Evolutionary conservation across 257 asterid species (phyloP).

Genomic region (Agastache rugosa): DNA sequence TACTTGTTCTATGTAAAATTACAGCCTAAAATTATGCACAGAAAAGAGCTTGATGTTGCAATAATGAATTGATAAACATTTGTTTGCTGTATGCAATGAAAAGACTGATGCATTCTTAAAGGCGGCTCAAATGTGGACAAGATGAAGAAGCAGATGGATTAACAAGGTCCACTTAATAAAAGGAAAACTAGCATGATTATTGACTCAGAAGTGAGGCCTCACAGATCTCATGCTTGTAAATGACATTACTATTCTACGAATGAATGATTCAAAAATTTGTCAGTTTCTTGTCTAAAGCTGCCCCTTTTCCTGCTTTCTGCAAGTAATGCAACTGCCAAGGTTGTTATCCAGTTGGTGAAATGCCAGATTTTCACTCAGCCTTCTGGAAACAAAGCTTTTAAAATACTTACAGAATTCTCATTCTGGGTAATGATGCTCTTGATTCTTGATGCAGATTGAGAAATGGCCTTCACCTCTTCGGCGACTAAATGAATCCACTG

Average conservation of each 20-base stretch:
- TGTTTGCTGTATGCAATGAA: constrained; percentile 11
- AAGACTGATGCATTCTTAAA: constrained; percentile 11
- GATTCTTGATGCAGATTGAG: constrained; percentile 69
- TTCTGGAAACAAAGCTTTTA: constrained; percentile 20
- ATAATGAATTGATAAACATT: constrained; percentile 5
- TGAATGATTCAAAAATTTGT: constrained; percentile 11
- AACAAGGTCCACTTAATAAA: constrained; percentile 20
- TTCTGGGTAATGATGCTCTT: constrained; percentile 51
- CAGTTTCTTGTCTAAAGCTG: constrained; percentile 22
- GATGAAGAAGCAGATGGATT: constrained; percentile 25
- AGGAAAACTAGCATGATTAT: constrained; percentile 3
- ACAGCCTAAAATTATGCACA: not conserved
- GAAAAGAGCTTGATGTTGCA: constrained; percentile 2
- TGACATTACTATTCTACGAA: constrained; percentile 13
- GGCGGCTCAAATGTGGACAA: constrained; percentile 12
- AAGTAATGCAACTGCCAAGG: constrained; percentile 17
- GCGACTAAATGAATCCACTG: constrained; percentile 66
- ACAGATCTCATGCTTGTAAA: constrained; percentile 28
- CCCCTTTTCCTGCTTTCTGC: constrained; percentile 17
- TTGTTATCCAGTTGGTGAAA: constrained; percentile 22
- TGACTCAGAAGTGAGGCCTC: constrained; percentile 25
- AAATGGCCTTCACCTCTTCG: constrained; percentile 89
- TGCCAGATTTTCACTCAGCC: constrained; percentile 12
- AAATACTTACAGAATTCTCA: constrained; percentile 62
- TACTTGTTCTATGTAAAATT: not conserved